phyloP scores from a whole-genome alignment of 352 stramenopile species.

The Phytopythium vexans region DNA sequence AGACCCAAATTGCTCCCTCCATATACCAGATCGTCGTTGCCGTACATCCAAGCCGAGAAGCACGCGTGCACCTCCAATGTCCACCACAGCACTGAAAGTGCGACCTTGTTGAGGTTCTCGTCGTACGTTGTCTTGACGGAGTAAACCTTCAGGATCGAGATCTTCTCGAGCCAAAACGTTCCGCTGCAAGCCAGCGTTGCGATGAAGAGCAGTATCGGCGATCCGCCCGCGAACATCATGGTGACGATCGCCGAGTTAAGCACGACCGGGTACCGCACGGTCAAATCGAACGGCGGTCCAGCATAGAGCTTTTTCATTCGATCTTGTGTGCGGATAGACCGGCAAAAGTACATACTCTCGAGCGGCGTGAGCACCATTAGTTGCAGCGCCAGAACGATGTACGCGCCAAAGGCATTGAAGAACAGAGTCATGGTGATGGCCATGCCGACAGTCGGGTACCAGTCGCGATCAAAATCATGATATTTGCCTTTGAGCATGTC shows the following conservation, averaged over 20 bases:
- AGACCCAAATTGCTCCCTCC: constrained; percentile 39
- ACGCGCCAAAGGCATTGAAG: constrained; percentile 74
- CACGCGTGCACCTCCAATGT: constrained; percentile 61
- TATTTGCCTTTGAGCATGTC: constrained; percentile 79
- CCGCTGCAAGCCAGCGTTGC: constrained; percentile 49
- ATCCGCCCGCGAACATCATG: constrained; percentile 77
- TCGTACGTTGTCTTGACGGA: constrained; percentile 81
- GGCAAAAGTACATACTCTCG: constrained; percentile 27
- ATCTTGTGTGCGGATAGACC: constrained; percentile 58
- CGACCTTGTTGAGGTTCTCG: constrained; percentile 62
- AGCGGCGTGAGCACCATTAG: constrained; percentile 62
- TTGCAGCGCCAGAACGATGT: constrained; percentile 49
- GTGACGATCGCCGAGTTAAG: constrained; percentile 86
- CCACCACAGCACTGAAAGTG: constrained; percentile 59
- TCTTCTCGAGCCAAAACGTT: constrained; percentile 83
- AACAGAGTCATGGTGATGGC: constrained; percentile 86
- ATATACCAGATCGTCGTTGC: constrained; percentile 67
- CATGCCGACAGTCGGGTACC: constrained; percentile 86
- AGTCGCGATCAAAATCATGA: constrained; percentile 79
- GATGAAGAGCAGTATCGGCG: constrained; percentile 77
- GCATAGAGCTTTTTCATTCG: constrained; percentile 80
- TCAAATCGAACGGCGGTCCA: constrained; percentile 67
- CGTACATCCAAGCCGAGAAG: constrained; percentile 85
- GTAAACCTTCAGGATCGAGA: constrained; percentile 74
- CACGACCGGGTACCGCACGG: constrained; percentile 76